Base-by-base conservation (phyloP, 192 early-diverging fungal species). In the Lobosporangium transversale region DNA sequence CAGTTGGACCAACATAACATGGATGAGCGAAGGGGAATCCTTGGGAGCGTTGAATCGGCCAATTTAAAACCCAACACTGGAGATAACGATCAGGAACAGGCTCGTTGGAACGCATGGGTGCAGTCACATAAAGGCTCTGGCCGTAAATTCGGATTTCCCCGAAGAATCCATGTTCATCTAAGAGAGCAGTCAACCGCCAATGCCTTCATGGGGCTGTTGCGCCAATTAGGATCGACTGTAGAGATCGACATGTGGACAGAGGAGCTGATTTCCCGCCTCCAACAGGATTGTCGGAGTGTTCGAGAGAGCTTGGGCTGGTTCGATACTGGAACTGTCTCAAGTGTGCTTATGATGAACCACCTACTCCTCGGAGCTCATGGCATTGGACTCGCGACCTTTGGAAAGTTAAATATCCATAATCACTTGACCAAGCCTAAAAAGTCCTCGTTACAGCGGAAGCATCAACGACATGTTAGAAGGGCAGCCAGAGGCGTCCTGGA, bases 1-100 rank as follows among this genome's bases (percentile, higher is more conserved):
- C 73, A 76, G 24, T 30, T 76, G 47, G 73, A 76, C n/a, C 73
- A 66, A 31, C 64, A 76, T 20, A 76, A 76, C 37, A 58, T 76
- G 56, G 73, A 76, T 24, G 65, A 62, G 21, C 48, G 73, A 0
- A 48, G 53, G 35, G 65, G 73, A 20, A 55, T 76, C 21, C 53
- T 76, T 2, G 56, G 65, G 3, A n/a, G n/a, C n/a, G n/a, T n/a
- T n/a, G n/a, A n/a, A n/a, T n/a, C n/a, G n/a, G 52, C 40, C 11
- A 32, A 33, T 3, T 10, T 30, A 11, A 24, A 1, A 26, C 30
- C 27, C 7, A 23, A 17, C 14, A 4, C 8, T 4, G 5, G 15
- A 21, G 12, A 21, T 3, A 10, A 35, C 11, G 43, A 35, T 0
- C 36, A 12, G 1, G 45, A 57, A 31, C 53, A 62, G 17, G 45